phyloP scores from a whole-genome alignment of 1,284 basidiomycete genomes.

The Leccinum pallidistipes region DNA sequence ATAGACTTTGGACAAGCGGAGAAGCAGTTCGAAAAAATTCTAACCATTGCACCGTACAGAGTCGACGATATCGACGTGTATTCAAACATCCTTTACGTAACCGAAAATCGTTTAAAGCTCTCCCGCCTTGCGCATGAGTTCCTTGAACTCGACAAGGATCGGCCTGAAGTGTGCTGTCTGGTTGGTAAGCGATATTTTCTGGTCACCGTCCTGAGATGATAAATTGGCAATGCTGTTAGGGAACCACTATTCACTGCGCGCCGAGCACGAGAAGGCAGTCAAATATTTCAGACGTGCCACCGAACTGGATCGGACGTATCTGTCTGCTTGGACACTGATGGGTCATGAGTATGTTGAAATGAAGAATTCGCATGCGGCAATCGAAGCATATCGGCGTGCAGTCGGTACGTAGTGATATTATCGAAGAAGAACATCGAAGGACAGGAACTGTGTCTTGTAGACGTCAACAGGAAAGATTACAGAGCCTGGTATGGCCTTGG shows the following conservation, averaged over 20 bases:
- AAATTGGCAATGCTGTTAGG: conserved; percentile 47
- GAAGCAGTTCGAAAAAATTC: conserved; percentile 79
- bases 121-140: conserved; percentile 93
- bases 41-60: conserved; percentile 81
- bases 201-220: too few species aligned
- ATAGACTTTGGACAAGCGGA: conserved; percentile 87
- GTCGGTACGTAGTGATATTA: conserved; percentile 62
- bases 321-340: conserved; percentile 99
- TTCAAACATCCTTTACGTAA: conserved; percentile 97
- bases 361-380: conserved; percentile 98
- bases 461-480: conserved; percentile 96
- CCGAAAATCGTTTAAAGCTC: conserved; percentile 85
- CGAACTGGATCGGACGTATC: conserved; percentile 90
- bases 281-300: conserved; percentile 94
- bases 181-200: conserved; percentile 62
- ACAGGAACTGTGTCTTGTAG: conserved; percentile 37
- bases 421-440: background rate
- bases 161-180: conserved; percentile 93
- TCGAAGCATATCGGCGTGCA: conserved; percentile 95
- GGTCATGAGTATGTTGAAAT: conserved; percentile 99
- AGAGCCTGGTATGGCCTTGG: conserved; percentile 98
- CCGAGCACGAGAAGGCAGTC: conserved; percentile 95
- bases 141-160: conserved; percentile 82
- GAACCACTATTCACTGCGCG: conserved; percentile 93
- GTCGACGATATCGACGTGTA: conserved; percentile 97